Conservation (phyloP, 345 rosid genomes). For the Brassica juncea region DNA sequence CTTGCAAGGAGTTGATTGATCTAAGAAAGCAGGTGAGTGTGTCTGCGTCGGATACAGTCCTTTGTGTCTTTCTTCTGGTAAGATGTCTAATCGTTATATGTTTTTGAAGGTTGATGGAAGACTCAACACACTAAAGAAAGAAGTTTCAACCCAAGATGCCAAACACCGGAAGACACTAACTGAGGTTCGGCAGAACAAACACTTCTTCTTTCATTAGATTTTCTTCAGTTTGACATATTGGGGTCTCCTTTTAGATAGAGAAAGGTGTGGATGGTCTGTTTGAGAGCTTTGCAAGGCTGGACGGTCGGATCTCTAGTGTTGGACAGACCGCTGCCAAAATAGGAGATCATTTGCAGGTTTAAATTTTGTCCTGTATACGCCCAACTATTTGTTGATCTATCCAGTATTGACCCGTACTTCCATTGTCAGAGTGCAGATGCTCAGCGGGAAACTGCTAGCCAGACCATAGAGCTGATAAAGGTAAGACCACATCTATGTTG, state of each 20-base stretch:
- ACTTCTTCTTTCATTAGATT: background rate
- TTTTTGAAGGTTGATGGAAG: conserved; percentile 79
- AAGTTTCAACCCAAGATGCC: conserved; percentile 86
- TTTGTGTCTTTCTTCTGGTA: conserved; percentile 11
- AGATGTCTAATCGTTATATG: conserved; percentile 3
- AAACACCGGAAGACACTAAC: conserved; percentile 91
- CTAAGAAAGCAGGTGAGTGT: conserved; percentile 75
- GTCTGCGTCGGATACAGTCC: background rate
- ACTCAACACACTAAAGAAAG: conserved; percentile 85
- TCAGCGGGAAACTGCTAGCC: conserved; percentile 98
- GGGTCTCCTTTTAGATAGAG: conserved; percentile 61
- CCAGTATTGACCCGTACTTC: conserved; percentile 23
- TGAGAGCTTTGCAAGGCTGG: conserved; percentile 88
- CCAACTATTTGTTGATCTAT: conserved; percentile 17
- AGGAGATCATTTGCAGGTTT: conserved; percentile 97
- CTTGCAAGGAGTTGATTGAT: conserved; percentile 86
- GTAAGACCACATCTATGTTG: conserved; percentile 40
- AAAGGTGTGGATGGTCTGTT: conserved; percentile 93
- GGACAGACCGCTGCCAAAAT: conserved; percentile 99
- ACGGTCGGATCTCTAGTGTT: conserved; percentile 93
- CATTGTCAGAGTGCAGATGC: conserved; percentile 93
- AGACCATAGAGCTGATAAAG: conserved; percentile 96
- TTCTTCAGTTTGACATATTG: background rate
- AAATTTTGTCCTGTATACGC: conserved; percentile 16
- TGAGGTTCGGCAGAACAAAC: conserved; percentile 61